A percentile compares a stretch with the other conserved stretches of the same genome.
Evolutionary conservation across 1,284 basidiomycete species (phyloP).

Genomic region (Heliocybe sulcata): DNA sequence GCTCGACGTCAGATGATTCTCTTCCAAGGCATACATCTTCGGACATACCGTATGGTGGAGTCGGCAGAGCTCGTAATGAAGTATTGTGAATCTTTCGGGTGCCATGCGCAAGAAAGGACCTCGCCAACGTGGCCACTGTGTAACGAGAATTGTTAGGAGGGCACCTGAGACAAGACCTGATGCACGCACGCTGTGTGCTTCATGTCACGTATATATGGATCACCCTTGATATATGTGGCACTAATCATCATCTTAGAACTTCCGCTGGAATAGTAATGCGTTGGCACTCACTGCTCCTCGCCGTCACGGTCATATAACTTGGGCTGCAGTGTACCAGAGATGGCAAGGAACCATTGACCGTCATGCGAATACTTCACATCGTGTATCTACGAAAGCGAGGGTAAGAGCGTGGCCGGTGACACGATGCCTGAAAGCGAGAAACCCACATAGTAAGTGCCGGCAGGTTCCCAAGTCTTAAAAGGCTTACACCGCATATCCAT

Average conservation of each 20-base stretch:
- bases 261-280: slow-evolving; percentile 15
- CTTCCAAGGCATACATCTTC: background rate
- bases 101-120: slow-evolving; percentile 85
- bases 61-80: slow-evolving; percentile 96
- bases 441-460: slow-evolving; percentile 87
- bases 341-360: slow-evolving; percentile 77
- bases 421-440: slow-evolving; percentile 9
- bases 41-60: slow-evolving; percentile 79
- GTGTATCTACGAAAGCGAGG: slow-evolving; percentile 54
- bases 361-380: slow-evolving; percentile 85
- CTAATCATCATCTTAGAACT: slow-evolving; percentile 43
- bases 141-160: slow-evolving; percentile 6
- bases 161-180: slow-evolving; percentile 2
- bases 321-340: slow-evolving; percentile 85
- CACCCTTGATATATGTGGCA: slow-evolving; percentile 88
- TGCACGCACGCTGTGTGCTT: slow-evolving; percentile 80
- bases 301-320: slow-evolving; percentile 89
- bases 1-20: slow-evolving; percentile 2
- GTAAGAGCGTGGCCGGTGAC: slow-evolving; percentile 8
- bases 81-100: slow-evolving; percentile 73
- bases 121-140: slow-evolving; percentile 91
- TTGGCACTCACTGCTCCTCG: slow-evolving; percentile 70
- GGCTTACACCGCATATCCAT: slow-evolving; percentile 89
- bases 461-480: slow-evolving; percentile 94
- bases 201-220: slow-evolving; percentile 98